Evolutionary conservation across 768 basidiomycete species (phyloP).

Genomic region (Ramaria sp.): DNA sequence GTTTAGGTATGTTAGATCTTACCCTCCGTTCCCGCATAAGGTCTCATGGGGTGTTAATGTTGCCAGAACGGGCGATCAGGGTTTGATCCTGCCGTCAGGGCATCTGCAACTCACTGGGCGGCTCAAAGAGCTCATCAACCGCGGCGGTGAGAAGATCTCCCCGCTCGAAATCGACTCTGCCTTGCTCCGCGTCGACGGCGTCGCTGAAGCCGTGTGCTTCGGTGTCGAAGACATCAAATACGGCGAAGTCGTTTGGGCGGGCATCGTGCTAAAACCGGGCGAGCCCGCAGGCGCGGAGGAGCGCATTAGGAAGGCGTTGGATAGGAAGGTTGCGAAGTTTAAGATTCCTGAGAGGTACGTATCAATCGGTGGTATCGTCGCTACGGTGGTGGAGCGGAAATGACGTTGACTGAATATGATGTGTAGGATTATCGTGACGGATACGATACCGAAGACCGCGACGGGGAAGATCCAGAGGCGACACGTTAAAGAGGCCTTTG

Average conservation of each 20-base stretch:
- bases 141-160: slow-evolving; percentile 51
- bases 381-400: too few species aligned
- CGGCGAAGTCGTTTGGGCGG: slow-evolving; percentile 19
- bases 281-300: slow-evolving; percentile 6
- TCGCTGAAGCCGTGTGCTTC: slow-evolving; percentile 13
- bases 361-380: background rate
- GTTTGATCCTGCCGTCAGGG: slow-evolving; percentile 18
- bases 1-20: slow-evolving; percentile 27
- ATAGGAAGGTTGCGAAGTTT: slow-evolving; percentile 14
- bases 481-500: slow-evolving; percentile 16
- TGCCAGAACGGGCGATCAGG: slow-evolving; percentile 19
- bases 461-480: slow-evolving; percentile 18
- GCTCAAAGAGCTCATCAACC: slow-evolving; percentile 50
- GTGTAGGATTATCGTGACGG: slow-evolving; percentile 15
- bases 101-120: slow-evolving; percentile 43
- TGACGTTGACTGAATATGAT: background rate
- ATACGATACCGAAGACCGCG: slow-evolving; percentile 17
- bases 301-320: slow-evolving; percentile 11
- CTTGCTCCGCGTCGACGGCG: slow-evolving; percentile 16
- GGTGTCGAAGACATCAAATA: slow-evolving; percentile 17
- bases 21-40: background rate
- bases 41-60: background rate
- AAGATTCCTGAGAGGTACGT: slow-evolving; percentile 8
- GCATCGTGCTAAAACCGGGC: slow-evolving; percentile 13
- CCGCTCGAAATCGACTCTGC: slow-evolving; percentile 55